Evolutionary conservation across 1,284 basidiomycete genomes (phyloP), one percentile per base, ranked within the genome.

Genomic region (Sporisorium sorghi): DNA sequence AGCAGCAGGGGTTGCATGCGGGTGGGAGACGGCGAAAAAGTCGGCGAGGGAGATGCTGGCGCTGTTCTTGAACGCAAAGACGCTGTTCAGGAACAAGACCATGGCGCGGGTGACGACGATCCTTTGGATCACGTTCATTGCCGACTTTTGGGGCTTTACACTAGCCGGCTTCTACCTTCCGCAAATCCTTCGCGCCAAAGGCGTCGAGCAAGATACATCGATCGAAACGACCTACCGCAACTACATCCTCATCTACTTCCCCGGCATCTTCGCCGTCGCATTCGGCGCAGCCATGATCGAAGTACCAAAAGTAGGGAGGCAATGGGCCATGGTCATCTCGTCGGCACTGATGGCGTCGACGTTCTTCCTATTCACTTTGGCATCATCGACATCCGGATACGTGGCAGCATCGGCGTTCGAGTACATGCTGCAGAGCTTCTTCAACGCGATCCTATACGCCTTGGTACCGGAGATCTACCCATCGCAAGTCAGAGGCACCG

Each of bases 371-470:
- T 87, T 86, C 76, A 85, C 85, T 1, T 58, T 81, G 42, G 84
- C 85, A 28, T 67, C 74, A 35, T 78, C 76, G 3, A 59, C n/a
- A n/a, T n/a, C n/a, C n/a, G n/a, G n/a, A n/a, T n/a, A n/a, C n/a
- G n/a, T 71, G 37, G 65, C 68, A 0, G 75, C 61, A 11, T 39
- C 24, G 5, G 60, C 82, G 8, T 47, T 84, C 33, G 86, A 86
- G 62, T 86, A 86, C 59, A 76, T 86, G 56, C 79, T 83, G 73
- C 85, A 85, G 58, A 81, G 30, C 14, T 59, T 85, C 32, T 85
- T 86, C 78, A 86, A 86, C 69, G 81, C 83, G 17, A 82, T 86
- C 17, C 78, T 86, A 2, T 87, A 87, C 65, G 85, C 85, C 19
- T 86, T 83, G 26, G 84, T 85, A 0, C 86, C 86, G 10, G 85